Percentiles rank a stretch among this genome's conserved stretches.
Conservation (phyloP, 2,329 filamentous ascomycete species). For the Pseudogymnoascus sp. region DNA sequence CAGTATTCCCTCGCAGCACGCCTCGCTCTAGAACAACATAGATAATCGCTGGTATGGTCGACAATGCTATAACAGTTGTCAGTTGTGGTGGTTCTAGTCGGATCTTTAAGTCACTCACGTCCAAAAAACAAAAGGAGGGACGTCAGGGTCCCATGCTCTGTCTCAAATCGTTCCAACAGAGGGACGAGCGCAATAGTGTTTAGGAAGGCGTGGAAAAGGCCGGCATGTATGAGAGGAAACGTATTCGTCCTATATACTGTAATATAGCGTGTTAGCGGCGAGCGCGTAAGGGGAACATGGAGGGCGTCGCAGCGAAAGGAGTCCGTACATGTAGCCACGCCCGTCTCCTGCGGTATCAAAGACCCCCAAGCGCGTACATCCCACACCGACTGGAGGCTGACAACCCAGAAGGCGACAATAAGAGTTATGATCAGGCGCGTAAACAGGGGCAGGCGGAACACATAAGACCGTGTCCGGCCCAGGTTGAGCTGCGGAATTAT, state of each 20-base stretch:
- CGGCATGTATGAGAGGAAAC: slow-evolving; percentile 77
- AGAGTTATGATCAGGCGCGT: slow-evolving; percentile 62
- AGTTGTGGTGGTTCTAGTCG: slow-evolving; percentile 16
- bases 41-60: slow-evolving; percentile 69
- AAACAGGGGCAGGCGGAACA: slow-evolving; percentile 78
- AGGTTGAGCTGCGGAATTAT: slow-evolving; percentile 51
- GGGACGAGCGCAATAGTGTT: slow-evolving; percentile 76
- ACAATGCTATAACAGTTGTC: slow-evolving; percentile 48
- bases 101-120: slow-evolving; percentile 49
- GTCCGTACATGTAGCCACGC: slow-evolving; percentile 58
- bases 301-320: slow-evolving; percentile 11
- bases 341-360: slow-evolving; percentile 68
- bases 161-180: slow-evolving; percentile 88
- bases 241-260: slow-evolving; percentile 91
- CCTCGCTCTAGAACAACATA: slow-evolving; percentile 73
- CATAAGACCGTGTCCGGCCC: slow-evolving; percentile 66
- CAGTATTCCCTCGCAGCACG: slow-evolving; percentile 60
- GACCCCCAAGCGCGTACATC: slow-evolving; percentile 68
- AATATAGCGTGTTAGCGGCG: slow-evolving; percentile 14
- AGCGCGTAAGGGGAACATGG: background rate
- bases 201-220: slow-evolving; percentile 69
- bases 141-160: slow-evolving; percentile 82
- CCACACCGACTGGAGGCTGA: slow-evolving; percentile 61
- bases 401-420: slow-evolving; percentile 61
- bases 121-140: slow-evolving; percentile 83